Percentiles rank a stretch among this genome's conserved stretches.
Conservation (phyloP, 164 flowering plant species). For the Sedum album region DNA sequence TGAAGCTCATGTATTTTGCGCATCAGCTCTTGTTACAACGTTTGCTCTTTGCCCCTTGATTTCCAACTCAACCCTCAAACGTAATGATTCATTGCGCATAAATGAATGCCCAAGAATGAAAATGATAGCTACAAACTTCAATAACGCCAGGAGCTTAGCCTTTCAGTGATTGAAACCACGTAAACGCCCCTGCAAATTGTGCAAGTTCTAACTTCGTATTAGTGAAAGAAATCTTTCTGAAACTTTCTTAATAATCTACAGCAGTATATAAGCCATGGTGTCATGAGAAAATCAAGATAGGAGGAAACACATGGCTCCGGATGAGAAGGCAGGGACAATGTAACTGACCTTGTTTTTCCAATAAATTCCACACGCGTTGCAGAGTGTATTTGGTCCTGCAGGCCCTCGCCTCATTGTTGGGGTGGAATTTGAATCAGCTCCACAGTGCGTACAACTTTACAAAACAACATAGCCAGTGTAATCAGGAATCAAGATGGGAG, state of each 20-base stretch:
- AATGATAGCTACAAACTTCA: neutral
- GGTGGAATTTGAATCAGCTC: slow-evolving; percentile 38
- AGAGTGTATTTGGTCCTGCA: slow-evolving; percentile 57
- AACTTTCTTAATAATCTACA: neutral
- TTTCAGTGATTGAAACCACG: neutral
- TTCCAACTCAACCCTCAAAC: neutral
- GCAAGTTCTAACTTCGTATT: neutral
- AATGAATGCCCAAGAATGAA: neutral
- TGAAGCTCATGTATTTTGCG: too few species aligned
- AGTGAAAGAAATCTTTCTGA: too few species aligned
- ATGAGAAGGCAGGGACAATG: neutral
- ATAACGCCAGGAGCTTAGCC: neutral
- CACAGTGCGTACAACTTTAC: slow-evolving; percentile 51
- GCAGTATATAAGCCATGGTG: neutral
- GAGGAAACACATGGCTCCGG: neutral
- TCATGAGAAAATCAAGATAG: neutral
- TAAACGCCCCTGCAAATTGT: neutral
- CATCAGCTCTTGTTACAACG: too few species aligned
- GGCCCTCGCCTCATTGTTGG: slow-evolving; percentile 72
- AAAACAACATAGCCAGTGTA: neutral
- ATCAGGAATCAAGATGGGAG: neutral
- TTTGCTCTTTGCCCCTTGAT: too few species aligned
- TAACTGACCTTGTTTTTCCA: slow-evolving; percentile 56
- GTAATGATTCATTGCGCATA: neutral
- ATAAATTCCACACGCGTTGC: slow-evolving; percentile 69